Evolutionary conservation across 176 grass and related monocot genomes (phyloP).

Genomic region (Thinopyrum elongatum): DNA sequence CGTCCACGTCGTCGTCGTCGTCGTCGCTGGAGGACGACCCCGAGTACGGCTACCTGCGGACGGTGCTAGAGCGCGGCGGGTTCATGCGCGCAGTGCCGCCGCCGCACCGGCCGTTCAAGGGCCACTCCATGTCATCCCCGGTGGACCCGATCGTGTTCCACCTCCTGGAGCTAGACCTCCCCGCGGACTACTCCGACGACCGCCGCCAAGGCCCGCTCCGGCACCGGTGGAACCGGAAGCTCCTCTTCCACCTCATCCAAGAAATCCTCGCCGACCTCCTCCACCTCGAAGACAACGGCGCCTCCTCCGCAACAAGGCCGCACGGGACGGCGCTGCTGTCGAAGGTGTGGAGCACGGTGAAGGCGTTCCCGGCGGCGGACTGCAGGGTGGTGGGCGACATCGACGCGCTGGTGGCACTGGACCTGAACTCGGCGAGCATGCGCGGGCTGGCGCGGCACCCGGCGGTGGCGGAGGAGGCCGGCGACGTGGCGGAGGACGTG

Average conservation of each 20-base stretch:
- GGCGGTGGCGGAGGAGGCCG: slow-evolving; percentile 41
- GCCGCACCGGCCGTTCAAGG: background rate
- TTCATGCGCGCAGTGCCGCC: slow-evolving; percentile 10
- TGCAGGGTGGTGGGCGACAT: slow-evolving; percentile 74
- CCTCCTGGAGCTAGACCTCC: slow-evolving; percentile 71
- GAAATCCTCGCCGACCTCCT: slow-evolving; percentile 53
- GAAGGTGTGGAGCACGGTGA: slow-evolving; percentile 38
- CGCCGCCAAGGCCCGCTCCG: slow-evolving; percentile 27
- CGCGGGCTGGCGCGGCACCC: slow-evolving; percentile 36
- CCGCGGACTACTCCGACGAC: background rate
- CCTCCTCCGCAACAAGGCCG: background rate
- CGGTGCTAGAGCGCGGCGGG: slow-evolving; percentile 54
- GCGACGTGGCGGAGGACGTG: slow-evolving; percentile 54
- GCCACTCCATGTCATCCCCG: background rate
- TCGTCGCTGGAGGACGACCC: slow-evolving; percentile 46
- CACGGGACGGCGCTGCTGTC: slow-evolving; percentile 22
- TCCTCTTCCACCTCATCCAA: slow-evolving; percentile 69
- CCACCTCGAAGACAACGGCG: background rate
- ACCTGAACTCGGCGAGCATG: slow-evolving; percentile 24
- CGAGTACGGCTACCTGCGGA: slow-evolving; percentile 57
- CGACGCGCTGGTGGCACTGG: slow-evolving; percentile 54
- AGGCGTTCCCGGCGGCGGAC: slow-evolving; percentile 50
- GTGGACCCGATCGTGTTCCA: slow-evolving; percentile 86
- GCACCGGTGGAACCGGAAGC: slow-evolving; percentile 86
- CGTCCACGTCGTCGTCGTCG: background rate